Evolutionary conservation across 2,329 filamentous ascomycete genomes (phyloP), one percentile per base, ranked within the genome.

Genomic region (Emericellopsis atlantica): DNA sequence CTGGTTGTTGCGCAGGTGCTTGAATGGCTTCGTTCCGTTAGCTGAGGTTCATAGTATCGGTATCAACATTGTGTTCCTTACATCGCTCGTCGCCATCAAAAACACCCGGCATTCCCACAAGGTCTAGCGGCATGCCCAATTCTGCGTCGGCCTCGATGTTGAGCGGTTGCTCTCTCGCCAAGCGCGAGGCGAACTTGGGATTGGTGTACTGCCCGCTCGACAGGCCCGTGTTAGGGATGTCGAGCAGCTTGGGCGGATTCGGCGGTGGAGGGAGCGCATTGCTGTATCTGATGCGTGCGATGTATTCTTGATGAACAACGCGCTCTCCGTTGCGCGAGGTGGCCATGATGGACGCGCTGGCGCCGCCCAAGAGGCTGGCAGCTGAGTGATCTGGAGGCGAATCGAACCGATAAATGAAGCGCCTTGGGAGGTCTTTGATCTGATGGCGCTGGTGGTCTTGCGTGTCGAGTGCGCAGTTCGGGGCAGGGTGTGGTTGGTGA

Each of bases 81-180:
- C 89, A 87, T 64, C 83, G 83, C 68, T 96, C 90, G 59, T 96
- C 88, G 44, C 89, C 90, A 54, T 96, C 81, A 55, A 96, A 95
- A 43, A 96, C 81, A 24, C 89, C 88, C 6, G 90, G 90, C 66
- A 96, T 86, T 54, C 92, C 92, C 43, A 96, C 84, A 50, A 98
- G 66, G 59, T 96, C 90, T 56, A 98, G 79, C 44, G 89, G 88
- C 92, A 98, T 96, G 43, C 92, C 92, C 51, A 96, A 75, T 67
- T 98, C 92, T 8, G 89, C 92, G 74, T 98, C 92, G 24, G 88
- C 88, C 63, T 98, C 92, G 46, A 98, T 92, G 56, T 95, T 96
- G 38, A 95, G 70, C 40, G 90, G 85, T 66, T 96, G 92, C 55
- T 95, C 88, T 54, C 90, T 74, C 15, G 85, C 87, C 50, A 98